phyloP scores from a whole-genome alignment of 495 filamentous ascomycete genomes.

The Chaetomium fimeti region DNA sequence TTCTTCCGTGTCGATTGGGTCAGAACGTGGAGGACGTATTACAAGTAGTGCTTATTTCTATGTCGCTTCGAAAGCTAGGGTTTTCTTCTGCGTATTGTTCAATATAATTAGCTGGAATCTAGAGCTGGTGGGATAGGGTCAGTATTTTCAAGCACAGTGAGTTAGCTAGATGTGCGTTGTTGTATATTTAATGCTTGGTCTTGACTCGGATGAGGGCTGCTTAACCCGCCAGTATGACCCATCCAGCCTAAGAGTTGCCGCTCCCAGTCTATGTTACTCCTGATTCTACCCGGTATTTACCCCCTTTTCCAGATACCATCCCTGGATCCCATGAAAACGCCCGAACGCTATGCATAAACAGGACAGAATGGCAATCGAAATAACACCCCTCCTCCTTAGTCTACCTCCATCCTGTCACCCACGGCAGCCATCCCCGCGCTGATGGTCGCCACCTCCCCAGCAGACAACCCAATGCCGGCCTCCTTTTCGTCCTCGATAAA shows the following conservation, averaged over 20 bases:
- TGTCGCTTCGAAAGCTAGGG: neutral
- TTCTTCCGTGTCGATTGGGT: neutral
- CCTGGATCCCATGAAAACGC: constrained; percentile 16
- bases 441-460: constrained; percentile 37
- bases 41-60: neutral
- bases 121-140: neutral
- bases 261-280: neutral
- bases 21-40: neutral
- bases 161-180: neutral
- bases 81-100: neutral
- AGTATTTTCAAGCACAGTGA: neutral
- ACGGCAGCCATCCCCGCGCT: constrained; percentile 39
- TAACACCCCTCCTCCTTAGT: constrained; percentile 35
- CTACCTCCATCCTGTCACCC: constrained; percentile 46
- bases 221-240: neutral
- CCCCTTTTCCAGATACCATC: neutral
- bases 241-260: neutral
- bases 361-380: neutral
- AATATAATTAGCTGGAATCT: neutral
- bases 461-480: constrained; percentile 31
- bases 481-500: constrained; percentile 79
- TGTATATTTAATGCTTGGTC: constrained; percentile 2
- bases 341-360: constrained; percentile 30
- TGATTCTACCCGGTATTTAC: neutral
- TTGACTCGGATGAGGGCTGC: neutral